phyloP scores from a whole-genome alignment of 768 basidiomycete genomes.

The Lentinula boryana region DNA sequence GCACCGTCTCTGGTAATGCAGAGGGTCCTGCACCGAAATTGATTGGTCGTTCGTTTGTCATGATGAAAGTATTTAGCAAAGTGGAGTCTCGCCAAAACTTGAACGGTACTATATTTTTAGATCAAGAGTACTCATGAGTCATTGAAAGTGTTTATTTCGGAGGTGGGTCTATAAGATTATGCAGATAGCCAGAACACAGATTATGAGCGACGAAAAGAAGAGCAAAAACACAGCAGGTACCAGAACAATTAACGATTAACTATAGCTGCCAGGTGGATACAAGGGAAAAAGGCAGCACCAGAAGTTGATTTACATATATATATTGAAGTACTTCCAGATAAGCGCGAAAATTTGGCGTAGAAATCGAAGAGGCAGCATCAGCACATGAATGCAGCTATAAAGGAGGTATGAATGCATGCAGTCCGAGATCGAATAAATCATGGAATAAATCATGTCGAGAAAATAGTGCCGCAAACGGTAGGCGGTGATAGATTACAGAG shows the following conservation, averaged over 20 bases:
- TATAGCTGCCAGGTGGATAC: not conserved
- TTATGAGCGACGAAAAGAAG: not conserved
- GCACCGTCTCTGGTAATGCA: constrained; percentile 79
- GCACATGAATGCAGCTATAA: not conserved
- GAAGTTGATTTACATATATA: not conserved
- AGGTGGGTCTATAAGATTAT: not conserved
- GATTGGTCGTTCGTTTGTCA: constrained; percentile 49
- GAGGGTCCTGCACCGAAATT: constrained; percentile 98
- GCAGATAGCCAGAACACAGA: constrained; percentile 2
- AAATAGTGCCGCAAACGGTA: constrained; percentile 12
- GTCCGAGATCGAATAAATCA: constrained; percentile 16
- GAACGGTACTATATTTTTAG: no score
- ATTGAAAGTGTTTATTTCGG: not conserved
- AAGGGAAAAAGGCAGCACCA: not conserved
- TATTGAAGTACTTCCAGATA: not conserved
- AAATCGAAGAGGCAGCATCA: not conserved
- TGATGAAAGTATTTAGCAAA: constrained; percentile 10
- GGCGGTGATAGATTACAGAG: constrained; percentile 1
- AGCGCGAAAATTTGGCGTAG: not conserved
- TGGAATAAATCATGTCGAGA: constrained; percentile 20
- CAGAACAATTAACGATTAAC: not conserved
- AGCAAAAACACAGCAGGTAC: constrained; percentile 2
- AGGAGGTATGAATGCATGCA: not conserved
- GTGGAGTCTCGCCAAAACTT: not conserved
- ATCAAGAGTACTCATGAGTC: not conserved